A percentile compares a stretch with the other conserved stretches of the same genome.
Evolutionary conservation across 1,284 basidiomycete species (phyloP).

Genomic region (Cutaneotrichosporon sp.): DNA sequence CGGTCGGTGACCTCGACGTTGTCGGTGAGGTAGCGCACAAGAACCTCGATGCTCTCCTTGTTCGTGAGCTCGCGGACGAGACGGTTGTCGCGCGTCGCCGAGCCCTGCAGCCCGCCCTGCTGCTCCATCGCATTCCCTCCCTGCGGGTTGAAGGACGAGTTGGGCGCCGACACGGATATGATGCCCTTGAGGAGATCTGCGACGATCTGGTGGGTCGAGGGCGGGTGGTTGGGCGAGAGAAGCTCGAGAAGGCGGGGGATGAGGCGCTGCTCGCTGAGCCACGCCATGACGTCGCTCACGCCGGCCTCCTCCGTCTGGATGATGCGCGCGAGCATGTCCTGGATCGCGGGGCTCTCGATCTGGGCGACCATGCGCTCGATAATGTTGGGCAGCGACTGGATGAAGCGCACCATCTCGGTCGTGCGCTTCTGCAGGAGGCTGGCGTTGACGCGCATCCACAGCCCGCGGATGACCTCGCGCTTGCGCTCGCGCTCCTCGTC

Average conservation of each 20-base stretch:
- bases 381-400: slow-evolving; percentile 77
- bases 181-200: slow-evolving; percentile 93
- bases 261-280: slow-evolving; percentile 83
- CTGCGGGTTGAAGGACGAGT: slow-evolving; percentile 60
- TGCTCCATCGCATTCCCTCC: slow-evolving; percentile 62
- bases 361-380: slow-evolving; percentile 82
- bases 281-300: slow-evolving; percentile 82
- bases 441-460: slow-evolving; percentile 80
- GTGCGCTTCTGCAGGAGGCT: slow-evolving; percentile 85
- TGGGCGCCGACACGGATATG: slow-evolving; percentile 87
- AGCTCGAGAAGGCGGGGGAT: slow-evolving; percentile 79
- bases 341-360: slow-evolving; percentile 86
- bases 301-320: slow-evolving; percentile 91
- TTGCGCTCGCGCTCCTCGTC: slow-evolving; percentile 55
- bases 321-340: slow-evolving; percentile 88
- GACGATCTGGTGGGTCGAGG: slow-evolving; percentile 82
- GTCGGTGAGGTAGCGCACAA: slow-evolving; percentile 78
- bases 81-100: slow-evolving; percentile 61
- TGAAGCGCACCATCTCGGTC: slow-evolving; percentile 90
- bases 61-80: slow-evolving; percentile 89
- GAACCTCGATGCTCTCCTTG: slow-evolving; percentile 68
- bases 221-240: slow-evolving; percentile 74
- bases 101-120: slow-evolving; percentile 49
- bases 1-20: slow-evolving; percentile 59
- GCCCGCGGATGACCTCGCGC: slow-evolving; percentile 57